Conservation (phyloP, 225 moss, liverwort and hornwort genomes). For the Pseudisothecium myosuroides region DNA sequence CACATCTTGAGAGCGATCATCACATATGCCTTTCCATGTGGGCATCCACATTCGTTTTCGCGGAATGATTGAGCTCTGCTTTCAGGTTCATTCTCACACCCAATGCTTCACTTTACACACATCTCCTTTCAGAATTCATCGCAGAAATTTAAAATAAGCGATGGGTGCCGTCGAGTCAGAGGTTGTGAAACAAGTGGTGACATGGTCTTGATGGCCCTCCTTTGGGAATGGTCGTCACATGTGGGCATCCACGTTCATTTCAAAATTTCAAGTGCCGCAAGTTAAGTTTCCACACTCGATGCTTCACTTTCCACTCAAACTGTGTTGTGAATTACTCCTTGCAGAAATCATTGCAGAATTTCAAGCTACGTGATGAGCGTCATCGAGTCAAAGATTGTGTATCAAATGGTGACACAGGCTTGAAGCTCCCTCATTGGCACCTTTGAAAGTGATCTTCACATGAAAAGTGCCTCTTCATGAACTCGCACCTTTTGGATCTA, state of each 20-base stretch:
- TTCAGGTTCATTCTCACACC: background rate
- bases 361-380: background rate
- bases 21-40: background rate
- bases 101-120: background rate
- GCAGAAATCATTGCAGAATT: background rate
- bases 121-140: background rate
- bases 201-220: background rate
- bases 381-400: background rate
- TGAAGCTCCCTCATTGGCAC: background rate
- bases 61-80: background rate
- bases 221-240: background rate
- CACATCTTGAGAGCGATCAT: background rate
- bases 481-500: constrained; percentile 27
- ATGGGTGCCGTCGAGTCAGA: background rate
- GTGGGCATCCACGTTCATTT: background rate
- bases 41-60: background rate
- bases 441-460: background rate
- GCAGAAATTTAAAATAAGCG: background rate
- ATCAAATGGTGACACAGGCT: background rate
- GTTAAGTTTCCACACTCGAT: background rate
- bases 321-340: background rate
- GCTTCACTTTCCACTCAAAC: background rate
- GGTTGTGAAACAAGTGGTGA: background rate
- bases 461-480: constrained; percentile 3
- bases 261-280: background rate